Conservation (phyloP, 2,329 filamentous ascomycete species). For the Penicillium sp. region DNA sequence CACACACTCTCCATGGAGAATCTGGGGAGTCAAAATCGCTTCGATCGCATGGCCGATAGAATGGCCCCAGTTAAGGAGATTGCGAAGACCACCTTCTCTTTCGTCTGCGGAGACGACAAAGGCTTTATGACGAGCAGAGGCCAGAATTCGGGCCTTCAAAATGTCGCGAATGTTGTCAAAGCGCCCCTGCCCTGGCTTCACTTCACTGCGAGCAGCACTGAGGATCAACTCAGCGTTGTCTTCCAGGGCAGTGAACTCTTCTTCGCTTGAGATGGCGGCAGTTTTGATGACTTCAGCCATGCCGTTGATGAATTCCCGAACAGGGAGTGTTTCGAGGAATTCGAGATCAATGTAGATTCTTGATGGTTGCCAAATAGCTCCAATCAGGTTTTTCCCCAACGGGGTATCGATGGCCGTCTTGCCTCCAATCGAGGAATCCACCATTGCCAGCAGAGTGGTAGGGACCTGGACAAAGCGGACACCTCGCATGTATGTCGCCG, state of each 20-base stretch:
- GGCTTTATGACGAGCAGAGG: slow-evolving; percentile 88
- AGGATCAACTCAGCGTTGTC: slow-evolving; percentile 73
- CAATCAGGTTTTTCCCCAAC: slow-evolving; percentile 90
- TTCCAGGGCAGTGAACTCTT: slow-evolving; percentile 78
- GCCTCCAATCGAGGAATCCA: slow-evolving; percentile 95
- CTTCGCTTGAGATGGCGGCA: slow-evolving; percentile 88
- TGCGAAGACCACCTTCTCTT: slow-evolving; percentile 85
- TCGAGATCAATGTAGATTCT: slow-evolving; percentile 90
- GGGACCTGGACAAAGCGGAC: slow-evolving; percentile 95
- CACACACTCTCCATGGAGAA: slow-evolving; percentile 91
- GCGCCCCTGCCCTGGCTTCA: slow-evolving; percentile 51
- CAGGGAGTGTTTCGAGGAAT: slow-evolving; percentile 84
- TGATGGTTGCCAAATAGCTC: slow-evolving; percentile 92
- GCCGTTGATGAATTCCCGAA: slow-evolving; percentile 92
- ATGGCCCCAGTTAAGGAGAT: slow-evolving; percentile 94
- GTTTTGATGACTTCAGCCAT: slow-evolving; percentile 99
- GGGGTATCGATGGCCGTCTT: slow-evolving; percentile 98
- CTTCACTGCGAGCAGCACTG: slow-evolving; percentile 59
- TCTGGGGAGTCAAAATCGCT: slow-evolving; percentile 88
- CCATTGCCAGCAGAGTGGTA: slow-evolving; percentile 91
- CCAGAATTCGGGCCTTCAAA: slow-evolving; percentile 74
- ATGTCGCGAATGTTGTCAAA: slow-evolving; percentile 65
- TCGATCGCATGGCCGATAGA: slow-evolving; percentile 97
- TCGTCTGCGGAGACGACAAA: slow-evolving; percentile 92
- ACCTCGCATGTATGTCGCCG: slow-evolving; percentile 96